Base-by-base conservation (phyloP, 2,329 filamentous ascomycete genomes). In the Aspergillus sp. region DNA sequence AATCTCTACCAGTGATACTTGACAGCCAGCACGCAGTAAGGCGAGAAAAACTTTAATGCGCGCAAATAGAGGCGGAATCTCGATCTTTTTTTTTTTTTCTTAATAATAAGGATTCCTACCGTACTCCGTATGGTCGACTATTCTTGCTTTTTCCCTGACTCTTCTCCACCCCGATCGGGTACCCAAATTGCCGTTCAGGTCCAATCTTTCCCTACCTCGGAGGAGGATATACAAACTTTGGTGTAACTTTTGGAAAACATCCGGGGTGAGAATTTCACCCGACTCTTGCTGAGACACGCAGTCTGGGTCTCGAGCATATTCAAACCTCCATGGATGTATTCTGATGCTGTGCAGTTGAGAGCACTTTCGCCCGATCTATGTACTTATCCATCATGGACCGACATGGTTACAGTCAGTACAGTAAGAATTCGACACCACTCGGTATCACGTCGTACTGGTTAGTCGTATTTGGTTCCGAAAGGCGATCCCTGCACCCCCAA, bases 401-500 rank as follows among this genome's bases (percentile, higher is more conserved):
- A 5, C 16, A n/a, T n/a, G n/a, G 34, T n/a, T 38, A 38, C 34
- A 17, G 13, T n/a, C 14, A 43, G 52, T 63, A 63, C 60, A 31
- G 40, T 42, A 42, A 40, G 50, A 57, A 49, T 47, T 29, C 50
- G 45, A 56, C 57, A 47, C 43, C 41, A 43, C 6, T 31, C 47
- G 47, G 49, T 59, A 62, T 54, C 45, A 41, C 16, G 10, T 21
- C 25, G 49, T 54, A 58, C 60, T 16, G 40, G 4, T 20, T 56
- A 58, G 54, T 34, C 51, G 59, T 57, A 59, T 57, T 55, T 55
- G 42, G 52, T 45, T 38, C 56, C 50, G 44, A 53, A 49, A 21
- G 42, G 56, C 59, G 53, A 63, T 65, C 66, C 64, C 64, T 64
- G 61, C 52, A 58, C 52, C 49, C 16, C 60, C 64, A 64, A 68